Evolutionary conservation across 345 rosid species (phyloP).

Genomic region (Eucalyptus tenuipes): DNA sequence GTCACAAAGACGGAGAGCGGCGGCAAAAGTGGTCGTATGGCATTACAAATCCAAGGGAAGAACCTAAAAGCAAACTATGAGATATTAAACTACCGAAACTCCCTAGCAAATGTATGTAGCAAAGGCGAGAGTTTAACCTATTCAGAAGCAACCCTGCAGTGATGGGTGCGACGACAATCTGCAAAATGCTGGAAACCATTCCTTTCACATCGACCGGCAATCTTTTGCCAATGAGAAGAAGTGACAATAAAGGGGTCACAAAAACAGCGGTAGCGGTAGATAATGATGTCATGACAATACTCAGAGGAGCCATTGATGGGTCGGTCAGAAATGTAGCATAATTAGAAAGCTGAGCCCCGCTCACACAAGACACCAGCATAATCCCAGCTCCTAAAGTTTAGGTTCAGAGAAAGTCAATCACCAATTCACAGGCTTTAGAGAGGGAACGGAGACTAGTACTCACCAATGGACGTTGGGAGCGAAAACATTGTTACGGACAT

Average conservation of each 20-base stretch:
- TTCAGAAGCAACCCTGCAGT: constrained; percentile 77
- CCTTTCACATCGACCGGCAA: constrained; percentile 91
- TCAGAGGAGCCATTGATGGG: constrained; percentile 72
- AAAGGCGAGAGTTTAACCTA: constrained; percentile 21
- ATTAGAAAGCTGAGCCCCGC: constrained; percentile 94
- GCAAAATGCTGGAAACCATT: constrained; percentile 81
- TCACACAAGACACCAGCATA: constrained; percentile 93
- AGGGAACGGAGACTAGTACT: not conserved
- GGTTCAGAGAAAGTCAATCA: not conserved
- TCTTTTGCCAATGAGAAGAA: constrained; percentile 78
- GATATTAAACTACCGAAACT: not conserved
- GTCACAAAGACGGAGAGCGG: constrained; percentile 72
- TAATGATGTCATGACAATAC: constrained; percentile 93
- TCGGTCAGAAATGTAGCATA: constrained; percentile 87
- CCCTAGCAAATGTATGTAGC: not conserved
- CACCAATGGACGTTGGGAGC: constrained; percentile 79
- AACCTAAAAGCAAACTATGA: constrained; percentile 32
- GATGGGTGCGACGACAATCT: constrained; percentile 80
- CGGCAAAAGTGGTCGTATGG: constrained; percentile 62
- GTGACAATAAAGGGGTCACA: constrained; percentile 70
- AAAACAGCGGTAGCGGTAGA: constrained; percentile 84
- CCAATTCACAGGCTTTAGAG: not conserved
- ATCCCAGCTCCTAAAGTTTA: constrained; percentile 67
- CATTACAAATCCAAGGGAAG: constrained; percentile 51
- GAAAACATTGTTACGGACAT: constrained; percentile 49